Evolutionary conservation across 1,139 yeast species (phyloP), one percentile per base, ranked within the genome.

Genomic region (Saccharomyces hybrid): DNA sequence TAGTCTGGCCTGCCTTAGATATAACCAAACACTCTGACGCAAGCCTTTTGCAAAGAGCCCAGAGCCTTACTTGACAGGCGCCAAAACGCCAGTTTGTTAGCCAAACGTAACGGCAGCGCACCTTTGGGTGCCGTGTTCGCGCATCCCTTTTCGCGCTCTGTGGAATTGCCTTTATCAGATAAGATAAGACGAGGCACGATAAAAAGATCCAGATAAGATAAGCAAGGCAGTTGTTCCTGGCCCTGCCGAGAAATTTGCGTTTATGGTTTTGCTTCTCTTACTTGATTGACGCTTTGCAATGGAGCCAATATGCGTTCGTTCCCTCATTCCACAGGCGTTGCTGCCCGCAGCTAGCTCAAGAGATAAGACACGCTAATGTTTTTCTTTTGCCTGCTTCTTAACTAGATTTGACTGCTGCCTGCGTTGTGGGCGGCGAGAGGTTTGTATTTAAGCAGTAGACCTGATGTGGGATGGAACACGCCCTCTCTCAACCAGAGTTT

Each of bases 31-130:
- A 6, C 16, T 16, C 12, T 38, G 24, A 6, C n/a, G 2, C 2
- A 16, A 9, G 7, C 24, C 24, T 9, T 38, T 19, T 38, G n/a
- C n/a, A n/a, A 38, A 19, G 6, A 24, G 44, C 12, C n/a, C n/a
- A 16, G 44, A 38, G 26, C 19, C 44, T 38, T 4, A 2, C 24
- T 16, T 38, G 44, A n/a, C 3, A 3, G 19, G 4, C 24, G 11
- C 44, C 26, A 28, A 21, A 47, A 47, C 51, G 51, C 51, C 14
- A 11, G 12, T 9, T 48, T 48, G 44, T 6, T 26, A 14, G 44
- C 29, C 8, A 46, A 4, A 5, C 9, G 29, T n/a, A n/a, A 46
- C 31, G 31, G 29, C 48, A 46, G n/a, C 31, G 48, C 31, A 24
- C 9, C 31, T 28, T 26, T 26, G 48, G 14, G 41, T 0, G 31